Evolutionary conservation across 176 grass and related monocot genomes (phyloP).

Genomic region (Puya raimondii): DNA sequence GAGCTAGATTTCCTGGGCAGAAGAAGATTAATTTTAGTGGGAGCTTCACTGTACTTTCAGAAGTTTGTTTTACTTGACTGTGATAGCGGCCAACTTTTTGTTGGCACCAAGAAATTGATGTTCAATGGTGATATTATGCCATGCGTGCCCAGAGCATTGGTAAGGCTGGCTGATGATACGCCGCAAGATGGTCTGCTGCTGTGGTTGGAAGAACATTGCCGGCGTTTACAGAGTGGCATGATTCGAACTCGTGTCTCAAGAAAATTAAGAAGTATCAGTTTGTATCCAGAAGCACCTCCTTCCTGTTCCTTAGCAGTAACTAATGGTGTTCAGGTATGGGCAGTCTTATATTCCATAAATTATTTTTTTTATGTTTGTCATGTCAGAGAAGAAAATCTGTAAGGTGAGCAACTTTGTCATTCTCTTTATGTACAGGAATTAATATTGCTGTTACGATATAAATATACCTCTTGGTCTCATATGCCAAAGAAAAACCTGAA

Average conservation of each 20-base stretch:
- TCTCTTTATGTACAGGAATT: no score
- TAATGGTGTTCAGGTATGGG: conserved; percentile 76
- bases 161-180: conserved; percentile 38
- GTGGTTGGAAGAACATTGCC: conserved; percentile 93
- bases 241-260: conserved; percentile 40
- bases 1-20: conserved; percentile 18
- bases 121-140: conserved; percentile 52
- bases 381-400: no score
- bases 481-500: no score
- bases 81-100: conserved; percentile 62
- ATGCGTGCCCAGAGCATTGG: conserved; percentile 57
- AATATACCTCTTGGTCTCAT: no score
- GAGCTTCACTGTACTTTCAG: conserved; percentile 41
- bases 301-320: conserved; percentile 55
- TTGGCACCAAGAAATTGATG: conserved; percentile 51
- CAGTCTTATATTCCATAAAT: not conserved
- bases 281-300: conserved; percentile 68
- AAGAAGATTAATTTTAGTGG: conserved; percentile 45
- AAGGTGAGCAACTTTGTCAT: no score
- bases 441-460: no score
- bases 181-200: conserved; percentile 76
- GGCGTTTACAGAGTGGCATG: conserved; percentile 63
- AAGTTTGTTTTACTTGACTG: conserved; percentile 77
- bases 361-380: no score
- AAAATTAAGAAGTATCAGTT: conserved; percentile 47